Evolutionary conservation across 164 flowering plant genomes (phyloP).

Genomic region (Paratinospora sagittata): DNA sequence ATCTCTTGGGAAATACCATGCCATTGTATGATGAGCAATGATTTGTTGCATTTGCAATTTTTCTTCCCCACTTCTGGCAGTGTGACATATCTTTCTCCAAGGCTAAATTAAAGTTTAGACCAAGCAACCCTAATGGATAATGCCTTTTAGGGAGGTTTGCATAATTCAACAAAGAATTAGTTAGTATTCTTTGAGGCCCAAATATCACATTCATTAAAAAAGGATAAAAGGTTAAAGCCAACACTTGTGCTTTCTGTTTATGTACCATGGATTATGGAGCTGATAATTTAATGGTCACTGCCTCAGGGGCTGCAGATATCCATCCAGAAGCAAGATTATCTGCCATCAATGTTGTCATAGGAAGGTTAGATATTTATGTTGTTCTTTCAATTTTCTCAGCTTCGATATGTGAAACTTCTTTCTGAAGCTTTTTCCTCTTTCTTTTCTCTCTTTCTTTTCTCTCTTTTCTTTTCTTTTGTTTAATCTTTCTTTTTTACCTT

Average conservation of each 20-base stretch:
- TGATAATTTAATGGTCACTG: conserved; percentile 1
- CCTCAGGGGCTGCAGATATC: conserved; percentile 39
- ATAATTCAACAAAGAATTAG: not conserved
- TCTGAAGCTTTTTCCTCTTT: not conserved
- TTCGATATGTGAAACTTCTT: not conserved
- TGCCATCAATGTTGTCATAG: conserved; percentile 67
- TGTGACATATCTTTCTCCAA: not conserved
- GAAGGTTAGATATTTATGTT: conserved; percentile 43
- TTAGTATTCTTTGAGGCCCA: not conserved
- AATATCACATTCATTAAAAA: not conserved
- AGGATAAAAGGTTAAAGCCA: too few relatives aligned
- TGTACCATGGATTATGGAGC: not conserved
- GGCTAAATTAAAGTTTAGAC: not conserved
- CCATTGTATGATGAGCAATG: too few relatives aligned
- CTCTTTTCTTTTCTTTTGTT: too few relatives aligned
- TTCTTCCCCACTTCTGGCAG: too few relatives aligned
- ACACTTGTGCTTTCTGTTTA: too few relatives aligned
- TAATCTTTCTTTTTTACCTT: not conserved
- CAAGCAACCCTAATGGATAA: not conserved
- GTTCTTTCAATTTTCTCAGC: not conserved
- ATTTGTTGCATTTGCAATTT: too few relatives aligned
- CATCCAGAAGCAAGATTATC: conserved; percentile 48
- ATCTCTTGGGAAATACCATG: too few relatives aligned
- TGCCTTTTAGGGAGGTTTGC: not conserved
- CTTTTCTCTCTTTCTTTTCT: not conserved